Percentiles rank a stretch among this genome's conserved stretches.
These are phyloP conservation scores for Inga laurina DNA, from an alignment of 306 rosid species.

Conservation along the genomic window DNA sequence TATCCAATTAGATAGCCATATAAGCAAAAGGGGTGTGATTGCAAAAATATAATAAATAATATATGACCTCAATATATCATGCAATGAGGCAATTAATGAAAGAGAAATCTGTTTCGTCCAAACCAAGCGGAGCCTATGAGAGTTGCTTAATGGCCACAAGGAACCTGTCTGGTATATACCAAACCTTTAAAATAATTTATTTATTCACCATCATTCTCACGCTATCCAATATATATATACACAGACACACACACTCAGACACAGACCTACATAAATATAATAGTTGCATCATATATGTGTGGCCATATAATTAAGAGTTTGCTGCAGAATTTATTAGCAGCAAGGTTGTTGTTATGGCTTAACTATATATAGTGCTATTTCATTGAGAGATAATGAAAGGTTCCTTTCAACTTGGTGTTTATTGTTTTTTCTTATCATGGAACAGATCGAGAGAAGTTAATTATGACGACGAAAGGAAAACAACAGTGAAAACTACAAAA, in stretches of 20 bases:
- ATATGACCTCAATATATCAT: neutral
- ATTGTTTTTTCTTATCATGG: neutral
- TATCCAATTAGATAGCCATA: too few species aligned
- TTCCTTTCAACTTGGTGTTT: neutral
- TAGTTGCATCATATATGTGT: neutral
- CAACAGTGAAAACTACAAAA: neutral
- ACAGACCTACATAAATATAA: neutral
- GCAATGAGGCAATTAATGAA: neutral
- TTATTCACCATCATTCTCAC: neutral
- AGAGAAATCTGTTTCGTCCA: neutral
- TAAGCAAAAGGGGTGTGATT: too few species aligned
- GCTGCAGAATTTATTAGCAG: neutral
- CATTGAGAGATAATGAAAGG: neutral
- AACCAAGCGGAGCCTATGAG: neutral
- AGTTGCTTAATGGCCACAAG: neutral
- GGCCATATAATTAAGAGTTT: neutral
- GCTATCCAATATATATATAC: neutral
- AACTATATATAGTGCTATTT: neutral
- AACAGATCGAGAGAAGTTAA: neutral
- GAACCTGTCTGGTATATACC: constrained; percentile 5
- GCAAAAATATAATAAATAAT: neutral
- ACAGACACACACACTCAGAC: neutral
- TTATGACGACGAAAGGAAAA: neutral
- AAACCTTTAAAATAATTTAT: neutral
- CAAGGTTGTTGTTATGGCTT: neutral